Evolutionary conservation across 306 rosid genomes (phyloP), one percentile per base, ranked within the genome.

Genomic region (Casuarina cunninghamiana): DNA sequence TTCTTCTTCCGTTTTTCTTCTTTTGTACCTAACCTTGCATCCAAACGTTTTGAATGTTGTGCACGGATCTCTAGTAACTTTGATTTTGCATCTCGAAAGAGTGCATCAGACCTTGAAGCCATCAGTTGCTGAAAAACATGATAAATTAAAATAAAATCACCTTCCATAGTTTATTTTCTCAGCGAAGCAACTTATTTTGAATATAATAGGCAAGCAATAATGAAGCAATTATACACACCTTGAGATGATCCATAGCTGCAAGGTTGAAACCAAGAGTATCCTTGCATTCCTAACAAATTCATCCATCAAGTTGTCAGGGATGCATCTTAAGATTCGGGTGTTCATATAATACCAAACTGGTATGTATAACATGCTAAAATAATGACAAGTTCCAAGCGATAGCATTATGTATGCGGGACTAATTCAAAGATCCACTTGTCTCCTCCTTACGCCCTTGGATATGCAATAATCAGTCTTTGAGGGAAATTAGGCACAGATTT

Each of bases 181-280:
- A 11, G 19, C 44, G 39, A 81, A 46, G 84, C 3, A 80, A 76
- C n/a, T 9, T 61, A 49, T 44, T 66, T 62, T 21, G 43, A 81
- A 32, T 42, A 46, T 16, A 16, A 58, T 35, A 44, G 67, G 45
- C 21, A 61, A 73, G 61, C 72, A 35, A 77, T 43, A 2, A 11
- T 79, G 10, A 78, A 67, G 76, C 61, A 10, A 3, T 43, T 68
- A 74, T 54, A 72, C 84, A 74, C 72, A 94, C 98, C 98, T 87
- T 87, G 44, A 95, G 80, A 87, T 95, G 98, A 83, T 92, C 97
- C 93, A 95, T 92, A n/a, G 93, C 98, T 38, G 98, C 98, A 75
- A 95, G 91, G 78, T 92, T 92, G 89, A 88, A 89, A 79, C 98
- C 97, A 76, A 89, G 79, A 9, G 86, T 86, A 82, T 95, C 97